phyloP scores from a whole-genome alignment of 768 basidiomycete genomes.

The Suillus bovinus region DNA sequence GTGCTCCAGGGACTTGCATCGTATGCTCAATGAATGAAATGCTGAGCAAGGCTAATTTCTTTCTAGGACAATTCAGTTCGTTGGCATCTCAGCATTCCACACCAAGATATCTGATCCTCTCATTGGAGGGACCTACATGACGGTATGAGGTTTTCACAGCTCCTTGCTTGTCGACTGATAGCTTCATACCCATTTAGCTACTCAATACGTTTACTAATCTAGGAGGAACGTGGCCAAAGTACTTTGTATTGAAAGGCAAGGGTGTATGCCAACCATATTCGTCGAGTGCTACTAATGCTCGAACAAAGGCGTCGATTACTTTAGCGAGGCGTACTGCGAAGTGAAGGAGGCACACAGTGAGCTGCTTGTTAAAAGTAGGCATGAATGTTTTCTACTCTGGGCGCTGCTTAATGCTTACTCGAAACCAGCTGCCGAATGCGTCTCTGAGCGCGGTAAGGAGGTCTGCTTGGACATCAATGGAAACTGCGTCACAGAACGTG shows the following conservation, averaged over 20 bases:
- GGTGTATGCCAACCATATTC: constrained; percentile 1
- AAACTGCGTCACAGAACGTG: constrained; percentile 76
- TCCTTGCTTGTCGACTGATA: constrained; percentile 2
- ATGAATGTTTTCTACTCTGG: constrained; percentile 12
- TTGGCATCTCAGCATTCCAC: constrained; percentile 98
- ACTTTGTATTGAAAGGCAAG: constrained; percentile 88
- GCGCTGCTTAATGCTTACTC: constrained; percentile 12
- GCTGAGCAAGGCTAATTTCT: constrained; percentile 10
- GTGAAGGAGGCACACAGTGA: constrained; percentile 58
- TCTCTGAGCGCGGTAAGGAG: constrained; percentile 87
- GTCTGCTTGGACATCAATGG: constrained; percentile 76
- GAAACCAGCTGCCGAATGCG: constrained; percentile 75
- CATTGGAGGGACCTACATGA: constrained; percentile 99
- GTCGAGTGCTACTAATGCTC: constrained; percentile 14
- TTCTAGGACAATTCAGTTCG: constrained; percentile 93
- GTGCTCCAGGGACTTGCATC: constrained; percentile 82
- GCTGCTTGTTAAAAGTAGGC: constrained; percentile 54
- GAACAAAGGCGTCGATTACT: constrained; percentile 75
- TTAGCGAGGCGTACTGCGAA: constrained; percentile 83
- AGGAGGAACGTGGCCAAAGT: constrained; percentile 98
- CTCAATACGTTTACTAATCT: constrained; percentile 95
- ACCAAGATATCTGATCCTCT: constrained; percentile 94
- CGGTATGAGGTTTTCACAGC: constrained; percentile 51
- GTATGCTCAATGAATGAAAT: constrained; percentile 47
- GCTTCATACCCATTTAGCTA: constrained; percentile 50